Evolutionary conservation across 345 rosid genomes (phyloP).

Genomic region (Toxicodendron radicans): DNA sequence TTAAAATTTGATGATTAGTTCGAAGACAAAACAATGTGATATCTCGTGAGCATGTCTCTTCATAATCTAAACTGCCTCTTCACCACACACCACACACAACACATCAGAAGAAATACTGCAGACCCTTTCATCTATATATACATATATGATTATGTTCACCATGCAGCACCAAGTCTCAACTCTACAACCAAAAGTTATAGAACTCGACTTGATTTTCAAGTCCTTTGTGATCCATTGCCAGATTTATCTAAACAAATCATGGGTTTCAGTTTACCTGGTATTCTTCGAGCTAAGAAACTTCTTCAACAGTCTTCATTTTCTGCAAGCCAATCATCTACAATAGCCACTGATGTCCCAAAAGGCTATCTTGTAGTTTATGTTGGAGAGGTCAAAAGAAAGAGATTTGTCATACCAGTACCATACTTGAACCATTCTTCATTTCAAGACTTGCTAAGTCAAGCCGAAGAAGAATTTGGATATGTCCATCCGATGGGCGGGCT

Average conservation of each 20-base stretch:
- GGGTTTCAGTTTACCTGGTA: constrained; percentile 15
- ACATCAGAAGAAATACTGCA: neutral
- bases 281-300: constrained; percentile 22
- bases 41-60: constrained; percentile 7
- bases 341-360: constrained; percentile 27
- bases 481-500: constrained; percentile 45
- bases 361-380: constrained; percentile 41
- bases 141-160: neutral
- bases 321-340: neutral
- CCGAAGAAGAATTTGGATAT: constrained; percentile 44
- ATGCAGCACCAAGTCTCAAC: neutral
- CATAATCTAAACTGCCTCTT: constrained; percentile 7
- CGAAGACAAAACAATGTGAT: constrained; percentile 35
- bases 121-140: neutral
- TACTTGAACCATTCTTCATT: constrained; percentile 34
- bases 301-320: constrained; percentile 5
- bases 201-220: neutral
- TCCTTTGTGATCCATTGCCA: neutral
- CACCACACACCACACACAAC: neutral
- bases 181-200: neutral
- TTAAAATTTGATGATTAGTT: constrained; percentile 10
- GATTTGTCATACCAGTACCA: constrained; percentile 38
- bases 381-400: constrained; percentile 39
- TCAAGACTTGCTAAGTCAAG: constrained; percentile 31
- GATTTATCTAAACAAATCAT: neutral